Conservation (phyloP, 2,329 filamentous ascomycete species). For the Pleoardoris graminearum region DNA sequence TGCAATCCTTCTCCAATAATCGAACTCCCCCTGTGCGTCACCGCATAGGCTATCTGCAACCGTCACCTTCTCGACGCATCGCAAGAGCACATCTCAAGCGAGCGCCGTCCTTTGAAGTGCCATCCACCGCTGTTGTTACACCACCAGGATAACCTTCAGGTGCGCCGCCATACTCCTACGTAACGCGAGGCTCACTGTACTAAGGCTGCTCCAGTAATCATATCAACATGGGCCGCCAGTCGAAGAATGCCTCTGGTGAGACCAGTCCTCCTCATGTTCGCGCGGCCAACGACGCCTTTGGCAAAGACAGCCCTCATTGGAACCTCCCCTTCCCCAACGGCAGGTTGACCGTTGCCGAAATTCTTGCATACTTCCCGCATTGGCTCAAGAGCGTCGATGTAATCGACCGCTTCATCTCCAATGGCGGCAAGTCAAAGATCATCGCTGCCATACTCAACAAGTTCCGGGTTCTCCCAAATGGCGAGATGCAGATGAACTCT, state of each 20-base stretch:
- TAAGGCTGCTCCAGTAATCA: not conserved
- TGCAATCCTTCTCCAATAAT: too few species aligned
- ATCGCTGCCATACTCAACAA: not conserved
- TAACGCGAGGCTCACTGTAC: not conserved
- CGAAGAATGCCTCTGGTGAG: constrained; percentile 19
- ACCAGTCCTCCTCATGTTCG: constrained; percentile 8
- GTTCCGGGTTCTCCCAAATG: not conserved
- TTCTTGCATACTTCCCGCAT: constrained; percentile 29
- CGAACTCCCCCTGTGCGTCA: too few species aligned
- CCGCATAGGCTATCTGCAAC: too few species aligned
- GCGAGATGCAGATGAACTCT: not conserved
- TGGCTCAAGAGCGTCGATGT: constrained; percentile 30
- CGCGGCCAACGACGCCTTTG: constrained; percentile 19
- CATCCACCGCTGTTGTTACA: not conserved
- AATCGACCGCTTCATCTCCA: constrained; percentile 27
- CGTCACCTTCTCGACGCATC: too few species aligned
- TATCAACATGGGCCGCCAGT: not conserved
- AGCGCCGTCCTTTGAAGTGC: too few species aligned
- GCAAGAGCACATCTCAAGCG: too few species aligned
- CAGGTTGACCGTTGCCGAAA: constrained; percentile 33
- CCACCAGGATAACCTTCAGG: not conserved
- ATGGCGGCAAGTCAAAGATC: constrained; percentile 17
- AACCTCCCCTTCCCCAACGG: constrained; percentile 22
- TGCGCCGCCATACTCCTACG: not conserved
- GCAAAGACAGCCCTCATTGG: constrained; percentile 20